Conservation (phyloP, 306 rosid genomes). For the Parietaria judaica region DNA sequence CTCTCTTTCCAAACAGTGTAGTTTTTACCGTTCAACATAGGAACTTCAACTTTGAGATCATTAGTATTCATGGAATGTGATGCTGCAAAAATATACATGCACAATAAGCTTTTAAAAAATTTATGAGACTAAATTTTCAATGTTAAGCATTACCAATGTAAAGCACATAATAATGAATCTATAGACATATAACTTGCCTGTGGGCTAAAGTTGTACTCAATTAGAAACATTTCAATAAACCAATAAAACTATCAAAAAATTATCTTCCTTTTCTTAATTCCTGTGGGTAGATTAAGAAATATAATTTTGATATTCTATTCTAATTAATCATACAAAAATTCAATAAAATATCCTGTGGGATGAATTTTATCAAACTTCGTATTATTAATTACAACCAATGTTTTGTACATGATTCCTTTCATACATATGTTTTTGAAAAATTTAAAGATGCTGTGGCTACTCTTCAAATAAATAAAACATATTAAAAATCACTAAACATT, state of each 20-base stretch:
- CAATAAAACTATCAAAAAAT: slow-evolving; percentile 5
- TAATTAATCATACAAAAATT: slow-evolving; percentile 3
- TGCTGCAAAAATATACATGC: background rate
- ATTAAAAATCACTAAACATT: too few species aligned
- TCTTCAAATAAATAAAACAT: too few species aligned
- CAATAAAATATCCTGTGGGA: slow-evolving; percentile 3
- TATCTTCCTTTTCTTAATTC: slow-evolving; percentile 3
- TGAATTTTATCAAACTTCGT: background rate
- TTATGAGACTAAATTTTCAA: background rate
- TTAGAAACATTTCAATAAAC: background rate
- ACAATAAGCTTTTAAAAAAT: background rate
- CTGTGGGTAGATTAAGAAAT: slow-evolving; percentile 8
- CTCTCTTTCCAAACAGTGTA: slow-evolving; percentile 5
- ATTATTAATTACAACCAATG: too few species aligned
- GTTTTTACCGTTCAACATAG: background rate
- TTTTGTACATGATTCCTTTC: too few species aligned
- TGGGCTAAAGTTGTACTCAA: slow-evolving; percentile 5
- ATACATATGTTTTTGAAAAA: too few species aligned
- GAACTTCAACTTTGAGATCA: background rate
- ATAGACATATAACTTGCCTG: slow-evolving; percentile 6
- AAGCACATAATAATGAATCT: slow-evolving; percentile 4
- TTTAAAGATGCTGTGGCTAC: too few species aligned
- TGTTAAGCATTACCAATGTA: slow-evolving; percentile 6
- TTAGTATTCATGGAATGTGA: background rate
- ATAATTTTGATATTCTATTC: background rate